phyloP scores from a whole-genome alignment of 2,329 filamentous ascomycete genomes.

The Aaosphaeria arxii region DNA sequence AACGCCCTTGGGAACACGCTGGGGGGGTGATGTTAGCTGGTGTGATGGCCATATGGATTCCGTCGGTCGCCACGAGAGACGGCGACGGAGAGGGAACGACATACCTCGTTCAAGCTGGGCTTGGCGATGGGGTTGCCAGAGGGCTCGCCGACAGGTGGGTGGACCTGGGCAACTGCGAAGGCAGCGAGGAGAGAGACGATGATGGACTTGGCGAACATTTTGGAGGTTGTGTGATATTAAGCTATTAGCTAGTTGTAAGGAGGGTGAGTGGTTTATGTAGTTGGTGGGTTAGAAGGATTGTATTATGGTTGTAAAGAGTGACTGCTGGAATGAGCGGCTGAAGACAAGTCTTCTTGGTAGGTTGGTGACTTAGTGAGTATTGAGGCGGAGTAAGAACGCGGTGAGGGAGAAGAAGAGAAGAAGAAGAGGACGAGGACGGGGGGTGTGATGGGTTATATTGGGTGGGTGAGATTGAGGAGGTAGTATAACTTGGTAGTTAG shows the following conservation, averaged over 20 bases:
- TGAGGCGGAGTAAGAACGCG: slow-evolving; percentile 1
- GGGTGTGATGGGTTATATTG: slow-evolving; percentile 18
- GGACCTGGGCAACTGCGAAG: slow-evolving; percentile 42
- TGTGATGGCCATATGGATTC: neutral
- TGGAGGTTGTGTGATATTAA: slow-evolving; percentile 21
- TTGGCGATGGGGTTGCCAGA: slow-evolving; percentile 54
- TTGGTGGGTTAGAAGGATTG: slow-evolving; percentile 10
- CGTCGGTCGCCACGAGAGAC: neutral
- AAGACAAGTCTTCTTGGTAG: slow-evolving; percentile 17
- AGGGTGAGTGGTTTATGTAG: neutral
- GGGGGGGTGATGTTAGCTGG: neutral
- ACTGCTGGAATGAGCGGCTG: slow-evolving; percentile 19
- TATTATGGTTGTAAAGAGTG: slow-evolving; percentile 12
- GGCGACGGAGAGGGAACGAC: slow-evolving; percentile 3
- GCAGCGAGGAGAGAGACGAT: slow-evolving; percentile 51
- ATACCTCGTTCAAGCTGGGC: slow-evolving; percentile 47
- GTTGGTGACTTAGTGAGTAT: slow-evolving; percentile 6
- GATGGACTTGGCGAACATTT: slow-evolving; percentile 36
- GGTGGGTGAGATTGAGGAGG: neutral
- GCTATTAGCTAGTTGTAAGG: slow-evolving; percentile 17
- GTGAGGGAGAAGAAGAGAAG: slow-evolving; percentile 7
- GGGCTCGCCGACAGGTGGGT: slow-evolving; percentile 28
- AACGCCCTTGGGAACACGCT: slow-evolving; percentile 54
- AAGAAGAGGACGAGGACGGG: slow-evolving; percentile 3
- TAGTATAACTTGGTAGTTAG: neutral